Conservation (phyloP, 2,329 filamentous ascomycete species). For the Trichoderma semiorbis region DNA sequence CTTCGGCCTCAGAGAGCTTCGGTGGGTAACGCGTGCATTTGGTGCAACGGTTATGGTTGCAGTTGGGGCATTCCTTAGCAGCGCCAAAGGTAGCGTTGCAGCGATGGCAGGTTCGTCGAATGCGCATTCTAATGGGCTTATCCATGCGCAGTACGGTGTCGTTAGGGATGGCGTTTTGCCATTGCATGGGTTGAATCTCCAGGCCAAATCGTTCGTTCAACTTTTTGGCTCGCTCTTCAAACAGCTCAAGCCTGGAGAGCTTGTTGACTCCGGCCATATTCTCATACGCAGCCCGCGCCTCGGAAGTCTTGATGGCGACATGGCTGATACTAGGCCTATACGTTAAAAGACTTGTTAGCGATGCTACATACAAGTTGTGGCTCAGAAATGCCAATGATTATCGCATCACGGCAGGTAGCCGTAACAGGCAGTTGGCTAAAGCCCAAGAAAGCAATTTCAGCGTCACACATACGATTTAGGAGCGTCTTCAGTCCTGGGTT, state of each 20-base stretch:
- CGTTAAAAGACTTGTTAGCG: background rate
- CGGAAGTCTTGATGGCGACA: conserved; percentile 18
- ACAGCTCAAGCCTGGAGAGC: conserved; percentile 49
- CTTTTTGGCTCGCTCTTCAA: conserved; percentile 55
- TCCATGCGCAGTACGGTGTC: conserved; percentile 62
- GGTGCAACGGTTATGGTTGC: conserved; percentile 76
- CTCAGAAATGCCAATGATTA: background rate
- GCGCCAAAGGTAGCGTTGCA: conserved; percentile 72
- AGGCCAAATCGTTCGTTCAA: conserved; percentile 54
- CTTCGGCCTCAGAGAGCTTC: conserved; percentile 57
- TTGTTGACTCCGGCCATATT: conserved; percentile 34
- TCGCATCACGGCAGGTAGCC: background rate
- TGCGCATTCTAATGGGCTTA: conserved; percentile 73
- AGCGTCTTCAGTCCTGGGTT: background rate
- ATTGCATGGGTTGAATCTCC: conserved; percentile 52
- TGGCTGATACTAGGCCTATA: background rate
- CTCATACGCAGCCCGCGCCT: conserved; percentile 30
- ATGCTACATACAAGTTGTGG: background rate
- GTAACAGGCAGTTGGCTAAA: background rate
- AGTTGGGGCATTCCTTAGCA: conserved; percentile 70
- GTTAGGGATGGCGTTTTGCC: conserved; percentile 46
- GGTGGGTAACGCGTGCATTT: conserved; percentile 73
- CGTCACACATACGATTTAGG: conserved; percentile 13
- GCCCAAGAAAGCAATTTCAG: background rate
- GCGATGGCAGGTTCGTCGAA: conserved; percentile 75